A percentile compares a stretch with the other conserved stretches of the same genome.
Evolutionary conservation across 2,329 filamentous ascomycete genomes (phyloP).

Genomic region (Cladosporium cucumerinum): DNA sequence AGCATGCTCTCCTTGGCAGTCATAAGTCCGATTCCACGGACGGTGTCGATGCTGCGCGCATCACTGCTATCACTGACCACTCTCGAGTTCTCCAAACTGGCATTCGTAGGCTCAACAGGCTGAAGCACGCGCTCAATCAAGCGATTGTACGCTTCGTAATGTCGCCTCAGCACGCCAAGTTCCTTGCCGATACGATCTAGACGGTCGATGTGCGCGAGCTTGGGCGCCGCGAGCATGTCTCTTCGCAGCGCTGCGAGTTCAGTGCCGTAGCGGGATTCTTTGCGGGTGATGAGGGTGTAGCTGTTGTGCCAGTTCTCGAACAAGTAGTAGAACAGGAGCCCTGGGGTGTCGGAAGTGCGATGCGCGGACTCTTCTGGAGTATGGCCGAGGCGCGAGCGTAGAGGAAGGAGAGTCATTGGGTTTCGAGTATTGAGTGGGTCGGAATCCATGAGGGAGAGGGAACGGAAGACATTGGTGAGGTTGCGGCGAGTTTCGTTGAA

Average conservation of each 20-base stretch:
- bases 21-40: constrained; percentile 23
- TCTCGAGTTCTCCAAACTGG: constrained; percentile 44
- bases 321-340: constrained; percentile 63
- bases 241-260: constrained; percentile 46
- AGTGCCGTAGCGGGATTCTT: constrained; percentile 45
- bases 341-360: constrained; percentile 53
- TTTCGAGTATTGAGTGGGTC: constrained; percentile 34
- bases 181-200: constrained; percentile 61
- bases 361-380: constrained; percentile 47
- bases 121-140: constrained; percentile 58
- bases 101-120: constrained; percentile 42
- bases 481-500: constrained; percentile 55
- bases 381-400: constrained; percentile 44
- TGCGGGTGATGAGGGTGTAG: constrained; percentile 53
- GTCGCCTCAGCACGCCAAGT: constrained; percentile 57
- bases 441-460: constrained; percentile 55
- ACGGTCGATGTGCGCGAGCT: constrained; percentile 46
- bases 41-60: constrained; percentile 23
- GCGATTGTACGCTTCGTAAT: constrained; percentile 59
- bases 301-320: constrained; percentile 65
- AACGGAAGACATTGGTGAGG: constrained; percentile 58
- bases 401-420: constrained; percentile 43
- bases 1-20: constrained; percentile 37
- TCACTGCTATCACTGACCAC: constrained; percentile 30
- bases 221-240: constrained; percentile 53